Evolutionary conservation across 768 basidiomycete species (phyloP).

Genomic region (Boletus vinaceobasis): DNA sequence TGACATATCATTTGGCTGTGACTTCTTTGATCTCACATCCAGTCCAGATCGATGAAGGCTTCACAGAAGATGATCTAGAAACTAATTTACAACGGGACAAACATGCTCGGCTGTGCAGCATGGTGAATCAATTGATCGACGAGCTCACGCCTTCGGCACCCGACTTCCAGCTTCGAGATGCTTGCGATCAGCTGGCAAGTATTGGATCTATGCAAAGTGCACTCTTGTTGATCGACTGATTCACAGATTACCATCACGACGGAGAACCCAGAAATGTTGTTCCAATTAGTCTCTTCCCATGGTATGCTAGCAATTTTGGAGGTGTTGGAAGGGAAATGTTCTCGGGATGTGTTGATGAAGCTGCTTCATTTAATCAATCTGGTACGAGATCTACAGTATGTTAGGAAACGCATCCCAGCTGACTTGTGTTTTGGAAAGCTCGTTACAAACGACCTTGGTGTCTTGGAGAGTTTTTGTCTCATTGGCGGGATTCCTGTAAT

Average conservation of each 20-base stretch:
- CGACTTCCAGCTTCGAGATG: slow-evolving; percentile 78
- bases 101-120: slow-evolving; percentile 78
- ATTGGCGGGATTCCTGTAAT: slow-evolving; percentile 95
- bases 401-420: neutral
- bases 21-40: slow-evolving; percentile 2
- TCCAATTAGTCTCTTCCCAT: slow-evolving; percentile 86
- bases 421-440: slow-evolving; percentile 36
- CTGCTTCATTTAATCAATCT: slow-evolving; percentile 86
- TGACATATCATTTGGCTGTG: neutral
- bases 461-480: slow-evolving; percentile 93
- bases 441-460: slow-evolving; percentile 71
- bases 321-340: slow-evolving; percentile 83
- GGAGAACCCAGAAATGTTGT: slow-evolving; percentile 81
- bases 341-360: slow-evolving; percentile 81
- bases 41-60: slow-evolving; percentile 84
- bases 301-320: slow-evolving; percentile 95
- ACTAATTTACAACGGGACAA: slow-evolving; percentile 92
- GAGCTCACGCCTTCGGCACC: slow-evolving; percentile 77
- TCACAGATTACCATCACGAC: slow-evolving; percentile 70
- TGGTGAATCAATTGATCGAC: slow-evolving; percentile 83
- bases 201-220: neutral
- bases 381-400: slow-evolving; percentile 37
- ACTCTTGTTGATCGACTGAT: neutral
- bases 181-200: slow-evolving; percentile 83
- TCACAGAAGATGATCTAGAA: slow-evolving; percentile 88